Conservation (phyloP, 1,284 basidiomycete genomes). For the Leccinum angustisporum region DNA sequence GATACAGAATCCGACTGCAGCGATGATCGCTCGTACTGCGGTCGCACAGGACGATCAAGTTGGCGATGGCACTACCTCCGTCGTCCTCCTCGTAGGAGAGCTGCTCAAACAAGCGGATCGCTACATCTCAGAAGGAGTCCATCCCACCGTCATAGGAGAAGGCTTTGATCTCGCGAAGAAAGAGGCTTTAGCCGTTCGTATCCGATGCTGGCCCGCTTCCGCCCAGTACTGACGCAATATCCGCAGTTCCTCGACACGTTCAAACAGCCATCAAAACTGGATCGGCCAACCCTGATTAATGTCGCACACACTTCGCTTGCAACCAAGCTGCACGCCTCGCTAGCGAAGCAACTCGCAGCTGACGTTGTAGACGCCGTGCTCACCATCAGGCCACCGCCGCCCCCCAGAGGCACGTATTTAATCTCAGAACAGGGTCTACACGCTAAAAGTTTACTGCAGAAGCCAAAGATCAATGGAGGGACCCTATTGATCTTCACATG, state of each 20-base stretch:
- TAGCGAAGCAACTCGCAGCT: conserved; percentile 88
- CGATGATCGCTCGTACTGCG: conserved; percentile 98
- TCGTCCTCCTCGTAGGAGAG: conserved; percentile 96
- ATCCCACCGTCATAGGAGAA: conserved; percentile 93
- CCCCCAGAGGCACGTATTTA: conserved; percentile 51
- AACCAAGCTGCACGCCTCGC: conserved; percentile 84
- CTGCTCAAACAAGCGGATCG: conserved; percentile 97
- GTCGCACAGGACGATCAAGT: conserved; percentile 99
- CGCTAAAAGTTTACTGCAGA: conserved; percentile 41
- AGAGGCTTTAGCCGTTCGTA: conserved; percentile 80
- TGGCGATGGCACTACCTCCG: conserved; percentile 97
- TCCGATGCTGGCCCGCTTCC: conserved; percentile 14
- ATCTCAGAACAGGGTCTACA: conserved; percentile 20
- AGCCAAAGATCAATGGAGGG: conserved; percentile 64
- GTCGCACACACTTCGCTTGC: conserved; percentile 94
- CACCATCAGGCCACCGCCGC: conserved; percentile 77
- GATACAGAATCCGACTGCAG: conserved; percentile 99
- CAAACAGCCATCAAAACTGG: conserved; percentile 74
- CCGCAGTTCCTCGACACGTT: conserved; percentile 89
- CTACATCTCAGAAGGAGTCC: conserved; percentile 97
- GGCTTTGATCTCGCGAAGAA: conserved; percentile 98
- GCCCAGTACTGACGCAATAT: conserved; percentile 16
- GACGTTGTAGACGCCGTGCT: conserved; percentile 96
- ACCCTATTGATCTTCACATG: conserved; percentile 99
- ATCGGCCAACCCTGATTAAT: conserved; percentile 89